A percentile compares a stretch with the other conserved stretches of the same genome.
Evolutionary conservation across 345 rosid genomes (phyloP).

Genomic region (Salix viminalis): DNA sequence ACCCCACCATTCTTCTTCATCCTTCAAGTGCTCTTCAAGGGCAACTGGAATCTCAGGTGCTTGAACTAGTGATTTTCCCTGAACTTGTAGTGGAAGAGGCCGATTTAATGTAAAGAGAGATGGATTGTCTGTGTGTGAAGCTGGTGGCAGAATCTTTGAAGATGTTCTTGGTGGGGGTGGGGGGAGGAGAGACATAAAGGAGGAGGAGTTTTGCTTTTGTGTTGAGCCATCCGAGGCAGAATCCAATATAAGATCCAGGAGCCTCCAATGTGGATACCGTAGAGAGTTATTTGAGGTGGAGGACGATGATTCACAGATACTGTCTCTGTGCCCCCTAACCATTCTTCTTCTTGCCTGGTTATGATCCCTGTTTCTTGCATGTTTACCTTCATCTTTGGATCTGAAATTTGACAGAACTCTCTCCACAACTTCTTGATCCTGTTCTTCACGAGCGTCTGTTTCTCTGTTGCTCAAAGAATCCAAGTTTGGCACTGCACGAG

Average conservation of each 20-base stretch:
- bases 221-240: slow-evolving; percentile 27
- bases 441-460: slow-evolving; percentile 36
- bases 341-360: slow-evolving; percentile 52
- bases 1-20: slow-evolving; percentile 36
- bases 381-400: slow-evolving; percentile 40
- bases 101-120: slow-evolving; percentile 6
- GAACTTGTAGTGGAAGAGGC: slow-evolving; percentile 12
- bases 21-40: slow-evolving; percentile 19
- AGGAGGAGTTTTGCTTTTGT: slow-evolving; percentile 38
- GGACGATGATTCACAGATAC: slow-evolving; percentile 15
- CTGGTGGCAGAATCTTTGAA: slow-evolving; percentile 42
- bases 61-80: slow-evolving; percentile 25
- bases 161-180: slow-evolving; percentile 46
- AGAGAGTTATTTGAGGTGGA: slow-evolving; percentile 20
- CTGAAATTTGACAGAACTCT: slow-evolving; percentile 49
- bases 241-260: slow-evolving; percentile 43
- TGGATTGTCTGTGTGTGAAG: slow-evolving; percentile 1
- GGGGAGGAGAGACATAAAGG: slow-evolving; percentile 47
- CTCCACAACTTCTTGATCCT: slow-evolving; percentile 51
- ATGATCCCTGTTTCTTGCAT: slow-evolving; percentile 41
- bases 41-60: slow-evolving; percentile 1
- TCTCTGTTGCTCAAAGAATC: slow-evolving; percentile 33
- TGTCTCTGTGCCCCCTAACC: slow-evolving; percentile 23
- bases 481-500: slow-evolving; percentile 44
- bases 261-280: slow-evolving; percentile 38